Percentiles rank a stretch among this genome's conserved stretches.
phyloP scores from a whole-genome alignment of 2,329 filamentous ascomycete genomes.

The Alternaria sp. region DNA sequence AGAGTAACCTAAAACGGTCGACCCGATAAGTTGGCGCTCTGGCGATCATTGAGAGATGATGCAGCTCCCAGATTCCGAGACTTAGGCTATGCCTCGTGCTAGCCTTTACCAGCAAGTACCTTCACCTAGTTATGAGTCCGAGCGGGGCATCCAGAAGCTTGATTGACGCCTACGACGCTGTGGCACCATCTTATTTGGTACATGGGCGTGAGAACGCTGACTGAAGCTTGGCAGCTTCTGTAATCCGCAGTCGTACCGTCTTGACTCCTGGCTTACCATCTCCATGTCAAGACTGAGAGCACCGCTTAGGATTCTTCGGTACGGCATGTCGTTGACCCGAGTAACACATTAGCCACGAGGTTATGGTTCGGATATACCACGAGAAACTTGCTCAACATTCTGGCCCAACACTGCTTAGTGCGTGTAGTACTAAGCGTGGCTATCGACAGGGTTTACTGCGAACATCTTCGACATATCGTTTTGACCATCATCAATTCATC shows the following conservation, averaged over 20 bases:
- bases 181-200: slow-evolving; percentile 22
- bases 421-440: slow-evolving; percentile 10
- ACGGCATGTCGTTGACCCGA: slow-evolving; percentile 9
- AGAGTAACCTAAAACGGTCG: slow-evolving; percentile 31
- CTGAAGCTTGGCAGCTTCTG: slow-evolving; percentile 19
- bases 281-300: slow-evolving; percentile 18
- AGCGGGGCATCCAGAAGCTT: slow-evolving; percentile 38
- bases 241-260: slow-evolving; percentile 11
- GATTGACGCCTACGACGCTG: slow-evolving; percentile 27
- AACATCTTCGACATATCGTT: slow-evolving; percentile 25
- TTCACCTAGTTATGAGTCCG: slow-evolving; percentile 30
- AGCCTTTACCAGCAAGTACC: slow-evolving; percentile 35
- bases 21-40: slow-evolving; percentile 29
- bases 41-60: slow-evolving; percentile 31
- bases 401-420: slow-evolving; percentile 7
- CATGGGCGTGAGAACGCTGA: slow-evolving; percentile 16
- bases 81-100: slow-evolving; percentile 33
- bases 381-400: slow-evolving; percentile 12
- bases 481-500: slow-evolving; percentile 35
- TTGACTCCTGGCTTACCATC: slow-evolving; percentile 26
- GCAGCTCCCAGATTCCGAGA: slow-evolving; percentile 32
- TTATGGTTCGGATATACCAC: slow-evolving; percentile 13
- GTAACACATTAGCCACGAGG: slow-evolving; percentile 10
- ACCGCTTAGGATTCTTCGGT: slow-evolving; percentile 13
- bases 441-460: slow-evolving; percentile 21